phyloP scores from a whole-genome alignment of 2,329 filamentous ascomycete species.

The Cryphonectria naterciae region DNA sequence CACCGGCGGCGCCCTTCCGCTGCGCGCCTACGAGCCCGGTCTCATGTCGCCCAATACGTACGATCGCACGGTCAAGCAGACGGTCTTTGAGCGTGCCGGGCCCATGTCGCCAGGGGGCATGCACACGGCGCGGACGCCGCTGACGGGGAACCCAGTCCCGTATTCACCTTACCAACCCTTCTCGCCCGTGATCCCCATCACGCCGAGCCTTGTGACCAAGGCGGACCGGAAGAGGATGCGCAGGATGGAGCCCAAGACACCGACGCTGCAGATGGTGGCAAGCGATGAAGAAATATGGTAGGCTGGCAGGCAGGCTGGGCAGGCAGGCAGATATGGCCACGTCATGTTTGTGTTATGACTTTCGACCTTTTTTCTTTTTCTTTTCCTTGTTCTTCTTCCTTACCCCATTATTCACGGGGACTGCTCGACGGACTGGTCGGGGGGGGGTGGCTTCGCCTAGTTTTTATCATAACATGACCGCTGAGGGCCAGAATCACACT shows the following conservation, averaged over 20 bases:
- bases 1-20: constrained; percentile 59
- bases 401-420: background rate
- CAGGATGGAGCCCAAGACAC: constrained; percentile 66
- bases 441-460: background rate
- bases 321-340: background rate
- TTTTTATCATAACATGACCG: background rate
- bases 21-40: constrained; percentile 65
- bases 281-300: constrained; percentile 69
- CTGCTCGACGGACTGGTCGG: constrained; percentile 2
- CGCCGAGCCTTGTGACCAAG: constrained; percentile 73
- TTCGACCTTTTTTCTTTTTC: background rate
- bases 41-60: constrained; percentile 53
- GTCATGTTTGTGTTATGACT: constrained; percentile 8
- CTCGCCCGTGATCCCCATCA: constrained; percentile 75
- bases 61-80: constrained; percentile 59
- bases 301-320: background rate
- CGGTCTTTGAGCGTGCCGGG: constrained; percentile 61
- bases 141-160: constrained; percentile 64
- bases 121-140: constrained; percentile 60
- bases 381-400: background rate
- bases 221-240: constrained; percentile 72
- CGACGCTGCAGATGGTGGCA: constrained; percentile 64
- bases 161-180: constrained; percentile 82
- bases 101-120: constrained; percentile 57
- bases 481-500: background rate